These are phyloP conservation scores for Fraxinus albicans DNA, from an alignment of 305 asterid genomes.

Conservation along the genomic window DNA sequence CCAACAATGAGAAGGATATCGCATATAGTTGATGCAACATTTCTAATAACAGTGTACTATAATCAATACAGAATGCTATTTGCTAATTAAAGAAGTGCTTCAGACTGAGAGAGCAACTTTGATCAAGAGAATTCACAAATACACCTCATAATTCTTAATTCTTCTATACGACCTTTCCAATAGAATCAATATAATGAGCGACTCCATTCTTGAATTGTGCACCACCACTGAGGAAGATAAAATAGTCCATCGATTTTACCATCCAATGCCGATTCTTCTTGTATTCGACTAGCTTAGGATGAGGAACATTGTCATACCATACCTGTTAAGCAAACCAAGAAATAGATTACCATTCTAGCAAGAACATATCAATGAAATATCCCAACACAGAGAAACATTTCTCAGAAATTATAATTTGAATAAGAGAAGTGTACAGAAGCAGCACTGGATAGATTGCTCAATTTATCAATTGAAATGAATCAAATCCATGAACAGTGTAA, in stretches of 20 bases:
- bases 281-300: slow-evolving; percentile 88
- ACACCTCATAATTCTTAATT: no score
- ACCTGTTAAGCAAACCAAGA: slow-evolving; percentile 39
- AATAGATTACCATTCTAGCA: slow-evolving; percentile 4
- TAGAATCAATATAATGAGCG: slow-evolving; percentile 49
- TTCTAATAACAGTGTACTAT: no score
- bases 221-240: slow-evolving; percentile 92
- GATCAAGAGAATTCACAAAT: no score
- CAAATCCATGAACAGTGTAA: neutral
- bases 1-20: neutral
- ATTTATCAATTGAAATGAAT: neutral
- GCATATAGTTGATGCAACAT: neutral
- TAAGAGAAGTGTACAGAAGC: neutral
- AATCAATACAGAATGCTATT: no score
- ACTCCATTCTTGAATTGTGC: slow-evolving; percentile 88
- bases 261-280: slow-evolving; percentile 88
- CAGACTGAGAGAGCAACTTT: no score
- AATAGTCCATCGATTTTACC: slow-evolving; percentile 60
- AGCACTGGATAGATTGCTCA: neutral
- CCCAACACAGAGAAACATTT: neutral
- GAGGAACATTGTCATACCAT: slow-evolving; percentile 92
- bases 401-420: neutral
- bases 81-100: no score
- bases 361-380: slow-evolving; percentile 2
- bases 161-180: slow-evolving; percentile 48